Evolutionary conservation across 192 early-diverging fungal species (phyloP), one percentile per base, ranked within the genome.

Genomic region (Coemansia sp.): DNA sequence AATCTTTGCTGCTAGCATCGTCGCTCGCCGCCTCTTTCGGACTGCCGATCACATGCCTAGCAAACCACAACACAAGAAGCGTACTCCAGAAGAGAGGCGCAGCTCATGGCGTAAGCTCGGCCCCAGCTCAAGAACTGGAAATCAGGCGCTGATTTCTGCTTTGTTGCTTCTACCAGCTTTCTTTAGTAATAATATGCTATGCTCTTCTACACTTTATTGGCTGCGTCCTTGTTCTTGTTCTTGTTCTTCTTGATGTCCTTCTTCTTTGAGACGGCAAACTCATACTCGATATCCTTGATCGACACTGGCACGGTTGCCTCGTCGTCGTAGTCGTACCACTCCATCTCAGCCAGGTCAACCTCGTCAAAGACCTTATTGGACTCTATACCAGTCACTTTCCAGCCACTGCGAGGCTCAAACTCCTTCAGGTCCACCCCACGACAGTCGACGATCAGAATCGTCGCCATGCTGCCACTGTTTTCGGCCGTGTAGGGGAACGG

Each of bases 271-370:
- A 59, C 63, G 29, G 45, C 70, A 40, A 84, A 70, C 37, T 60
- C 18, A 29, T 32, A 62, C 35, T 72, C 61, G 27, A 80, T 59
- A 1, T 84, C 74, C 8, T 66, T 71, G 15, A 84, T 59, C n/a
- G 72, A 74, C 37, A 80, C 78, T 9, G 76, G 74, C 16, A 61
- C 47, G 1, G 40, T 56, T 13, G 78, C 71, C 43, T 76, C 88
- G 69, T 94, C 95, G 71, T 97, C 95, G 69, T 97, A 97, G 11
- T 94, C 95, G 35, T 86, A 90, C 95, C 95, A 97, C 67, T 92
- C 87, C 20, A 86, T 88, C 32, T 94, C 92, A 10, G 83, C 82
- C 47, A 95, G 82, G 67, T 93, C 90, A 67, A 97, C 83, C 34
- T 93, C 91, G 30, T 18, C 58, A 78, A 97, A 97, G 40, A 45